phyloP scores from a whole-genome alignment of 768 basidiomycete genomes.

The Lactarius tabidus region DNA sequence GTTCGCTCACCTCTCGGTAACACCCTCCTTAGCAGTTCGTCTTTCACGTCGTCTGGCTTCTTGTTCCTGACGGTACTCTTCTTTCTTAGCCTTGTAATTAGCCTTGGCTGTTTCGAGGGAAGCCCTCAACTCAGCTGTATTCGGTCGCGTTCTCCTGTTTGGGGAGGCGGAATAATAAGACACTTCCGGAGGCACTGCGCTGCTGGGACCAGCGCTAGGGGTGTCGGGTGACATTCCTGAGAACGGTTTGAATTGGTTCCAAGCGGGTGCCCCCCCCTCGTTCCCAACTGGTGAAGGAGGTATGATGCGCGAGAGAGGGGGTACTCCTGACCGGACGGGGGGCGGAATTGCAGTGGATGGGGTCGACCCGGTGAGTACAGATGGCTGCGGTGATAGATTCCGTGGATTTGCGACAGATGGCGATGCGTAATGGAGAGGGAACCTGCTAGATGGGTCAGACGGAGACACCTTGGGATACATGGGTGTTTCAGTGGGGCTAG shows the following conservation, averaged over 20 bases:
- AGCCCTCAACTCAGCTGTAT: constrained; percentile 27
- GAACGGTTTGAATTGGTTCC: constrained; percentile 25
- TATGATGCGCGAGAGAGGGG: neutral
- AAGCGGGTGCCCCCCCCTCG: neutral
- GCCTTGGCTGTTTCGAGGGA: constrained; percentile 61
- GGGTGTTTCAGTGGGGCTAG: neutral
- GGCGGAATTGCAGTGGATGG: neutral
- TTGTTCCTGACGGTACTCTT: constrained; percentile 58
- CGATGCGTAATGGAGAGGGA: neutral
- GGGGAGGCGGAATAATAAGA: constrained; percentile 24
- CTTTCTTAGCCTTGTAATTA: constrained; percentile 66
- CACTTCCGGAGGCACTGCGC: constrained; percentile 17
- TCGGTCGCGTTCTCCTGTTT: constrained; percentile 3
- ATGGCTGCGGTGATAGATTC: neutral
- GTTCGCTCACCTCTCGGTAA: constrained; percentile 11
- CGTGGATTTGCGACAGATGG: neutral
- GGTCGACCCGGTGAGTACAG: neutral
- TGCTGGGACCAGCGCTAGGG: neutral
- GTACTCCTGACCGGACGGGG: neutral
- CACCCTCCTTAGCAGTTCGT: neutral
- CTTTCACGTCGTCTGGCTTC: constrained; percentile 36
- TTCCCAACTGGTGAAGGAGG: neutral
- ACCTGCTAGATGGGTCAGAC: neutral
- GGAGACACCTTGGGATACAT: neutral
- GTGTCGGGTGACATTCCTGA: constrained; percentile 1